Evolutionary conservation across 805 yeast genomes (phyloP).

Genomic region (Wickerhamomyces silvicola): DNA sequence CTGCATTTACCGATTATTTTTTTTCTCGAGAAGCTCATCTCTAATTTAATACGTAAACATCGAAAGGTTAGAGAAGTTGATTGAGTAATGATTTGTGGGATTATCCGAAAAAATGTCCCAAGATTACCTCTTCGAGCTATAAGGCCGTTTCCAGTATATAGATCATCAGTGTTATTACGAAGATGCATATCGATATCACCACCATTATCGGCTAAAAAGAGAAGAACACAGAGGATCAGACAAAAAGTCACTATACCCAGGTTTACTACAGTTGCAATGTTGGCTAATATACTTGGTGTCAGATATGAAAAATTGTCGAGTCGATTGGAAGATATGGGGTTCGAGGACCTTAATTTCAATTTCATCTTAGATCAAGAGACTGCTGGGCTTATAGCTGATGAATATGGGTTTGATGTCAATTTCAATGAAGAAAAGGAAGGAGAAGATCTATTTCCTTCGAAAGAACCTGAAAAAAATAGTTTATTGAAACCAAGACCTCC

Average conservation of each 20-base stretch:
- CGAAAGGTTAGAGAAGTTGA: no score
- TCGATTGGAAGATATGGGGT: constrained; percentile 64
- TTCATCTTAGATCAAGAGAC: constrained; percentile 82
- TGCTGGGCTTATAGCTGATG: constrained; percentile 82
- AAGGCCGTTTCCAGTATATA: no score
- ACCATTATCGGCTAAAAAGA: neutral
- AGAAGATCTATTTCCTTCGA: constrained; percentile 50
- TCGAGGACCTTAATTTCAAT: constrained; percentile 59
- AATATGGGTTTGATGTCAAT: constrained; percentile 64
- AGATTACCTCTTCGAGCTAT: no score
- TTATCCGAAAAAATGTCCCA: no score
- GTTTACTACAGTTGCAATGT: constrained; percentile 70
- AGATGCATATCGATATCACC: neutral
- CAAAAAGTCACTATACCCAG: constrained; percentile 51
- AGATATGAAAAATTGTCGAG: constrained; percentile 53
- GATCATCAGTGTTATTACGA: no score
- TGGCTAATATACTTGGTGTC: constrained; percentile 65
- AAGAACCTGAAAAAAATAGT: constrained; percentile 35
- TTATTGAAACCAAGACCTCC: constrained; percentile 72
- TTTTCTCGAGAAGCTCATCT: no score
- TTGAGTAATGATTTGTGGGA: no score
- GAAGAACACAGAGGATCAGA: neutral
- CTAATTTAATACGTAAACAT: no score
- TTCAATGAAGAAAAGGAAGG: constrained; percentile 20
- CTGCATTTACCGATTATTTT: no score